phyloP scores from a whole-genome alignment of 2,329 filamentous ascomycete species.

The Exophiala calicioides region DNA sequence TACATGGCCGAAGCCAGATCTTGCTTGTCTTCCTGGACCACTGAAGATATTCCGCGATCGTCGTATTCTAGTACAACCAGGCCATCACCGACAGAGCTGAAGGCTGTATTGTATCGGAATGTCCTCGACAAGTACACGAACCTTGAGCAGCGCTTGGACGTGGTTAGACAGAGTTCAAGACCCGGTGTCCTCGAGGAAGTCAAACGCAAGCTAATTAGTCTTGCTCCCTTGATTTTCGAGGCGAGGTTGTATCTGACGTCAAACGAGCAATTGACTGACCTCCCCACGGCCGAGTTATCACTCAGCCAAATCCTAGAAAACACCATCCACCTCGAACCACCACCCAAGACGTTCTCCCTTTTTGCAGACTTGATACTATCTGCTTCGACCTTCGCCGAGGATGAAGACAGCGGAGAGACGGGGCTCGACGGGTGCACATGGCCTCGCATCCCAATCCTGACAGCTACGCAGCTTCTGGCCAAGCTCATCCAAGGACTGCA shows the following conservation, averaged over 20 bases:
- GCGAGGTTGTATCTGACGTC: conserved; percentile 24
- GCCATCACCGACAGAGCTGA: conserved; percentile 16
- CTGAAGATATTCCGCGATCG: conserved; percentile 27
- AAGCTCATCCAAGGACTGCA: conserved; percentile 71
- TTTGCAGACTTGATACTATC: conserved; percentile 66
- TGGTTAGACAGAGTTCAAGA: conserved; percentile 1
- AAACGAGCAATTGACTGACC: not conserved
- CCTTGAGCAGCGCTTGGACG: conserved; percentile 2
- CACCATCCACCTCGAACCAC: conserved; percentile 29
- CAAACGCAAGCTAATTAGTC: conserved; percentile 14
- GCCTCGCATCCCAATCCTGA: conserved; percentile 40
- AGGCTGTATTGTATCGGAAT: conserved; percentile 20
- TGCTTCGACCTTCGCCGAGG: conserved; percentile 3
- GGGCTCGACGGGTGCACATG: conserved; percentile 16
- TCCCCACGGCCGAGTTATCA: conserved; percentile 54
- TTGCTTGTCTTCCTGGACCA: conserved; percentile 9
- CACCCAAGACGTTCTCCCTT: conserved; percentile 56
- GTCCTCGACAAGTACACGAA: conserved; percentile 20
- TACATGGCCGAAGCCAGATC: conserved; percentile 24
- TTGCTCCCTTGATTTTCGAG: conserved; percentile 30
- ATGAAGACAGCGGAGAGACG: not conserved
- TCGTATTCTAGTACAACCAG: conserved; percentile 19
- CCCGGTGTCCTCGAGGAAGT: conserved; percentile 2
- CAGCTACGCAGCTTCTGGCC: conserved; percentile 36
- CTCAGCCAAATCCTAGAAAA: conserved; percentile 55